Evolutionary conservation across 1,284 basidiomycete genomes (phyloP).

Genomic region (Serendipita sp.): DNA sequence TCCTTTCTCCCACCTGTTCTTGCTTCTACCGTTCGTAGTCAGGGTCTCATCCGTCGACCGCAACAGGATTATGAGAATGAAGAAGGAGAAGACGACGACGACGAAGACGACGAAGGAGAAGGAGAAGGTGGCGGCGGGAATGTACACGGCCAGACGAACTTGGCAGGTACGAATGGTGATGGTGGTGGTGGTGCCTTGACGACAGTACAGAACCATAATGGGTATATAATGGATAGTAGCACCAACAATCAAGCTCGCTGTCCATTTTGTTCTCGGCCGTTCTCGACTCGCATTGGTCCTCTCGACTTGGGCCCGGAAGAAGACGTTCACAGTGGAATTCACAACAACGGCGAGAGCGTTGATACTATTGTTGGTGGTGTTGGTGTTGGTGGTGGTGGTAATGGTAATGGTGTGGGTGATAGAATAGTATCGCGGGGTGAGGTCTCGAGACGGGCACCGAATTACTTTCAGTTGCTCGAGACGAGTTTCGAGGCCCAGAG

Average conservation of each 20-base stretch:
- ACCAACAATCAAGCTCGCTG: slow-evolving; percentile 23
- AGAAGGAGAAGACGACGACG: neutral
- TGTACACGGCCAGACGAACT: neutral
- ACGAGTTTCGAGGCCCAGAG: neutral
- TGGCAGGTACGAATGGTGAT: neutral
- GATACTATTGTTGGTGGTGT: no score
- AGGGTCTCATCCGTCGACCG: no score
- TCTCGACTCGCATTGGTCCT: slow-evolving; percentile 27
- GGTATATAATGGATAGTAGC: neutral
- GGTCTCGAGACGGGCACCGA: slow-evolving; percentile 36
- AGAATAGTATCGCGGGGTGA: no score
- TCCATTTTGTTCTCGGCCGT: slow-evolving; percentile 45
- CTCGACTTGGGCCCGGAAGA: neutral
- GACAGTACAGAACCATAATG: slow-evolving; percentile 34
- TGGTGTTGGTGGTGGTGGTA: no score
- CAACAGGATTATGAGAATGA: neutral
- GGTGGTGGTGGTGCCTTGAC: slow-evolving; percentile 65
- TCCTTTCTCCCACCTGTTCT: slow-evolving; percentile 8
- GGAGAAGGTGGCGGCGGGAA: neutral
- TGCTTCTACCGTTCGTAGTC: neutral
- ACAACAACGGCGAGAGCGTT: neutral
- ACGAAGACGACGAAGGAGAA: neutral
- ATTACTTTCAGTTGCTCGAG: slow-evolving; percentile 62
- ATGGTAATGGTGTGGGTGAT: no score
- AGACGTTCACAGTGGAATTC: neutral